These are phyloP conservation scores for Aspergillus aculeatinus DNA, from an alignment of 2,329 filamentous ascomycete species.

Conservation along the genomic window DNA sequence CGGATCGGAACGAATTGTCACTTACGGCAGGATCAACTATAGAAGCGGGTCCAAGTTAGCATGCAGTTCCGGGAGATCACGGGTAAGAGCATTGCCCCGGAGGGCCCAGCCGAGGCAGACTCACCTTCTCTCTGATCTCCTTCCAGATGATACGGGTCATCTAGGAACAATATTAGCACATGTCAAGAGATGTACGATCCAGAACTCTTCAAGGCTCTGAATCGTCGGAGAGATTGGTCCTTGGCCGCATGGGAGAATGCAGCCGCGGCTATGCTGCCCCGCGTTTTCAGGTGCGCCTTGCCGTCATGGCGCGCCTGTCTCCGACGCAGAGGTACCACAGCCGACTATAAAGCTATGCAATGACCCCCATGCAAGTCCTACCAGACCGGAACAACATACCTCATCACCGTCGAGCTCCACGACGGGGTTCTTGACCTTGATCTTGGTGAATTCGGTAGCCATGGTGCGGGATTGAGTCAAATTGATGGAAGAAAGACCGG, in stretches of 20 bases:
- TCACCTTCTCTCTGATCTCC: slow-evolving; percentile 91
- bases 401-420: slow-evolving; percentile 92
- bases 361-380: slow-evolving; percentile 4
- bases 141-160: slow-evolving; percentile 99
- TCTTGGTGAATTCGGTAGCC: slow-evolving; percentile 66
- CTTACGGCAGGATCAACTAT: slow-evolving; percentile 77
- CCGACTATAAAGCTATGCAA: slow-evolving; percentile 13
- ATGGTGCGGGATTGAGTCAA: slow-evolving; percentile 47
- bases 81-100: slow-evolving; percentile 13
- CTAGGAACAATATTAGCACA: slow-evolving; percentile 43
- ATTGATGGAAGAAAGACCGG: slow-evolving; percentile 28
- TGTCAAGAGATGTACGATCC: not conserved
- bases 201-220: slow-evolving; percentile 4
- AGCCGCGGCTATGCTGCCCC: slow-evolving; percentile 34
- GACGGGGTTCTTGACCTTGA: slow-evolving; percentile 98
- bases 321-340: slow-evolving; percentile 14
- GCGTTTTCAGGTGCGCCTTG: slow-evolving; percentile 24
- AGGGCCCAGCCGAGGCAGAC: slow-evolving; percentile 17
- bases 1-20: slow-evolving; percentile 7
- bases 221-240: slow-evolving; percentile 26
- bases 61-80: slow-evolving; percentile 11
- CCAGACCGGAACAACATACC: slow-evolving; percentile 30
- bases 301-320: slow-evolving; percentile 26
- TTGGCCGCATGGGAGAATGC: slow-evolving; percentile 17
- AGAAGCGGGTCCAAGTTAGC: slow-evolving; percentile 13